These are phyloP conservation scores for Chrysanthemum seticuspe DNA, from an alignment of 129 eudicot species.

Conservation along the genomic window DNA sequence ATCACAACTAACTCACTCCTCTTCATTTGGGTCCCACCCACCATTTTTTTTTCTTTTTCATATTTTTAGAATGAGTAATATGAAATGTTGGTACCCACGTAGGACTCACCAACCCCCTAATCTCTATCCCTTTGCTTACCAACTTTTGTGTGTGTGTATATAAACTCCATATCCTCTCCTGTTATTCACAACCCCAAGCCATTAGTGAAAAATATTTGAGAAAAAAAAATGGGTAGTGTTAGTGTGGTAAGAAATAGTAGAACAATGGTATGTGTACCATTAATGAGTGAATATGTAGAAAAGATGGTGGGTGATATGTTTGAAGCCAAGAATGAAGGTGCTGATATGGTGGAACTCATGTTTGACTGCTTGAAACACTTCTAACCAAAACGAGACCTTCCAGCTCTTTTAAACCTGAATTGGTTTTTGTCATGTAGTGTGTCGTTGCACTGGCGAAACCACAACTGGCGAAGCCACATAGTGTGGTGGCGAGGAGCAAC, in stretches of 20 bases:
- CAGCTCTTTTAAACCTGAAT: slow-evolving; percentile 32
- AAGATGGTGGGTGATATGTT: slow-evolving; percentile 54
- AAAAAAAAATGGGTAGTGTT: slow-evolving; percentile 43
- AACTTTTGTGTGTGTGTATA: slow-evolving; percentile 23
- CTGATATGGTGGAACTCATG: slow-evolving; percentile 62
- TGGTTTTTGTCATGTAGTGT: too few relatives aligned
- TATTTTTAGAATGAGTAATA: background rate
- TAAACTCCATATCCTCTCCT: slow-evolving; percentile 14
- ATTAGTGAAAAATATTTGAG: background rate
- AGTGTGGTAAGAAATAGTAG: slow-evolving; percentile 48
- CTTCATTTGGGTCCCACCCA: too few relatives aligned
- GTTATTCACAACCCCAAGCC: background rate
- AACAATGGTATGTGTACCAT: slow-evolving; percentile 61
- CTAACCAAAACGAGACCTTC: slow-evolving; percentile 38
- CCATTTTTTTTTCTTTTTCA: too few relatives aligned
- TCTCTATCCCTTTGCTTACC: slow-evolving; percentile 26
- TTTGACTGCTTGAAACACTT: slow-evolving; percentile 49
- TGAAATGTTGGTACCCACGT: slow-evolving; percentile 21
- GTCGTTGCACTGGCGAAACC: too few relatives aligned
- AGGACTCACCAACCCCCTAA: slow-evolving; percentile 43
- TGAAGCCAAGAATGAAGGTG: slow-evolving; percentile 62
- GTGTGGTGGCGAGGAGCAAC: too few relatives aligned
- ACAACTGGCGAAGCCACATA: too few relatives aligned
- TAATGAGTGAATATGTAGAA: slow-evolving; percentile 51
- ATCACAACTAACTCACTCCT: too few relatives aligned